phyloP scores from a whole-genome alignment of 1,139 yeast genomes.

The Candida sp. region DNA sequence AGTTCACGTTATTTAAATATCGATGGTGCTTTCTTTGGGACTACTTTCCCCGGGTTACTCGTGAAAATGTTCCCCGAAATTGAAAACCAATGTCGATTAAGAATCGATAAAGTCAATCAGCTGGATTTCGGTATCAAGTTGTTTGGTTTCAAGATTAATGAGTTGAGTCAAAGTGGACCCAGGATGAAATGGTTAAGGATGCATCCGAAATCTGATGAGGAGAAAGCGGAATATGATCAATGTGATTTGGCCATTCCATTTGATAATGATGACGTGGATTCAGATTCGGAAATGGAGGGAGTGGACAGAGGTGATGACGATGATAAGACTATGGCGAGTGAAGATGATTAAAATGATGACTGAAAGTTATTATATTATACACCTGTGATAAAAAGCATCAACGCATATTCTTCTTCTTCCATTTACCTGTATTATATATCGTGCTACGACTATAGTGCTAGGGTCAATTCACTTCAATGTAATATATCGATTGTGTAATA shows the following conservation, averaged over 20 bases:
- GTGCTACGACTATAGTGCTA: too few relatives aligned
- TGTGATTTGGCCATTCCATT: slow-evolving; percentile 61
- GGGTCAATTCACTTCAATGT: not conserved
- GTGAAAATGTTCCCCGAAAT: slow-evolving; percentile 88
- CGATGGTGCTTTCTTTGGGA: slow-evolving; percentile 97
- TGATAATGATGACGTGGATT: slow-evolving; percentile 15
- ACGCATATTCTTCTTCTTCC: too few relatives aligned
- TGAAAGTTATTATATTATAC: not conserved
- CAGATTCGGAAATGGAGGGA: slow-evolving; percentile 24
- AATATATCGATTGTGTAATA: not conserved
- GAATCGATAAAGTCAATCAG: slow-evolving; percentile 51
- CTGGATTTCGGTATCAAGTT: slow-evolving; percentile 66
- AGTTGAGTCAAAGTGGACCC: slow-evolving; percentile 76
- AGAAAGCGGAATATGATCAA: slow-evolving; percentile 53
- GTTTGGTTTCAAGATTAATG: slow-evolving; percentile 85
- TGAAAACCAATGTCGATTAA: slow-evolving; percentile 45
- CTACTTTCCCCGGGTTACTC: slow-evolving; percentile 91
- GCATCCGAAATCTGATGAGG: slow-evolving; percentile 59
- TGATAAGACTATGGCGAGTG: slow-evolving; percentile 50
- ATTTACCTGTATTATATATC: too few relatives aligned
- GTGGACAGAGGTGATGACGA: slow-evolving; percentile 22
- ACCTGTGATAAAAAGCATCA: too few relatives aligned
- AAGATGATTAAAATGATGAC: slow-evolving; percentile 11
- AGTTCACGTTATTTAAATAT: slow-evolving; percentile 81
- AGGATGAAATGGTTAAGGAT: slow-evolving; percentile 94